Conservation (phyloP, 352 stramenopile species). For the Aphanomyces astaci region DNA sequence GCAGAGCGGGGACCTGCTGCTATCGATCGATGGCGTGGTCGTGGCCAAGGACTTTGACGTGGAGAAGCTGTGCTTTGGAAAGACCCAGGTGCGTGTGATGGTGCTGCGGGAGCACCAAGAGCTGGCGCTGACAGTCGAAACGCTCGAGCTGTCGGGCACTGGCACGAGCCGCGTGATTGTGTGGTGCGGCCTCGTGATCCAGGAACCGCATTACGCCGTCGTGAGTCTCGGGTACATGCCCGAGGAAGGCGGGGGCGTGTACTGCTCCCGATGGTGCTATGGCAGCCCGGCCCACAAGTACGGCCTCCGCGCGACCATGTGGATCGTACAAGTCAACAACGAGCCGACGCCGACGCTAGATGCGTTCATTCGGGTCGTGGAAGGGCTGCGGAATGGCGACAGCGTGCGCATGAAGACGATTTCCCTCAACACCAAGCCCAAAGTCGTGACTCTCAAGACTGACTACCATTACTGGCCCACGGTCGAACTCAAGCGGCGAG, state of each 20-base stretch:
- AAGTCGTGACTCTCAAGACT: slow-evolving; percentile 86
- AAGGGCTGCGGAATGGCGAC: slow-evolving; percentile 66
- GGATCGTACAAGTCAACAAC: slow-evolving; percentile 88
- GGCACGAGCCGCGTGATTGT: slow-evolving; percentile 85
- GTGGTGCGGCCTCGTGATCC: slow-evolving; percentile 88
- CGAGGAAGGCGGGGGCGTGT: slow-evolving; percentile 75
- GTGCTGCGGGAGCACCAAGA: slow-evolving; percentile 73
- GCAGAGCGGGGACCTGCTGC: slow-evolving; percentile 70
- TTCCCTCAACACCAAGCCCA: slow-evolving; percentile 84
- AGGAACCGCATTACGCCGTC: slow-evolving; percentile 82
- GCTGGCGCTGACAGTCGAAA: slow-evolving; percentile 48
- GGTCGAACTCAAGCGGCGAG: slow-evolving; percentile 52
- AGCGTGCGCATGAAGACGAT: slow-evolving; percentile 86
- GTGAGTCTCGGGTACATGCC: slow-evolving; percentile 79
- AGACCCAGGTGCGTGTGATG: slow-evolving; percentile 46
- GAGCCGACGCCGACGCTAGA: slow-evolving; percentile 70
- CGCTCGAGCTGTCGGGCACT: slow-evolving; percentile 56
- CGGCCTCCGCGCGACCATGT: slow-evolving; percentile 82
- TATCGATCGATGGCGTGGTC: slow-evolving; percentile 70
- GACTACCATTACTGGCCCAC: slow-evolving; percentile 90
- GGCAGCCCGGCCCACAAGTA: slow-evolving; percentile 88
- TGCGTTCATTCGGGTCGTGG: slow-evolving; percentile 77
- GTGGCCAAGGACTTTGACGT: slow-evolving; percentile 77
- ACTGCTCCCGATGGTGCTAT: slow-evolving; percentile 87
- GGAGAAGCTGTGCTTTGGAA: slow-evolving; percentile 41